phyloP scores from a whole-genome alignment of 192 early-diverging fungal genomes.

The Chytriomyces sp. region DNA sequence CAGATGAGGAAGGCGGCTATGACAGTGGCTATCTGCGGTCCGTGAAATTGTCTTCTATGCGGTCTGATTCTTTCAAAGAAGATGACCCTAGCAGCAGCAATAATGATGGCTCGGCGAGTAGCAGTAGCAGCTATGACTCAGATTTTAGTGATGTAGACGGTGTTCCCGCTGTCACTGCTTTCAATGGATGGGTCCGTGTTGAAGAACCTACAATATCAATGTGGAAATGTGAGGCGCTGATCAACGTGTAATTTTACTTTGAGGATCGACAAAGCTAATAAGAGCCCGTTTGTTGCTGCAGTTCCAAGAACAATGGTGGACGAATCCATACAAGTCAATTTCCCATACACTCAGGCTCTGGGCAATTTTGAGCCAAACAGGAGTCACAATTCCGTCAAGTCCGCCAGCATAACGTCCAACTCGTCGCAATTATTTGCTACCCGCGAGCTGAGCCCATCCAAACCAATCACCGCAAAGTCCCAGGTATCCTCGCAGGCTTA shows the following conservation, averaged over 20 bases:
- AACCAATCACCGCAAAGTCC: neutral
- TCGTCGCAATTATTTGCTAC: neutral
- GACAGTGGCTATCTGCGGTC: too few relatives aligned
- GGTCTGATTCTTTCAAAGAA: too few relatives aligned
- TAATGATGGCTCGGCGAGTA: too few relatives aligned
- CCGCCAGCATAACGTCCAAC: too few relatives aligned
- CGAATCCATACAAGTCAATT: neutral
- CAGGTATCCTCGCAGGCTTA: neutral
- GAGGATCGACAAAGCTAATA: neutral
- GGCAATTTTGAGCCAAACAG: too few relatives aligned
- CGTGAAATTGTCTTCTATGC: too few relatives aligned
- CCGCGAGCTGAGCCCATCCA: neutral
- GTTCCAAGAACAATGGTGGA: neutral
- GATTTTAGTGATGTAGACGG: neutral
- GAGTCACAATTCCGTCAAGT: too few relatives aligned
- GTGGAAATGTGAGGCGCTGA: neutral
- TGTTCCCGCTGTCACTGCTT: neutral
- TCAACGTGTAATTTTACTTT: neutral
- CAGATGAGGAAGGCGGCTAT: too few relatives aligned
- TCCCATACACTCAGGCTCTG: too few relatives aligned
- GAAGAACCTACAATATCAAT: neutral
- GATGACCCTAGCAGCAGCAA: too few relatives aligned
- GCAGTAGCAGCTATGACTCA: neutral
- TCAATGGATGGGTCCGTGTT: neutral
- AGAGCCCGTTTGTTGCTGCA: neutral